Evolutionary conservation across 192 early-diverging fungal species (phyloP), one percentile per base, ranked within the genome.

Genomic region (Rhizophagus sp.): DNA sequence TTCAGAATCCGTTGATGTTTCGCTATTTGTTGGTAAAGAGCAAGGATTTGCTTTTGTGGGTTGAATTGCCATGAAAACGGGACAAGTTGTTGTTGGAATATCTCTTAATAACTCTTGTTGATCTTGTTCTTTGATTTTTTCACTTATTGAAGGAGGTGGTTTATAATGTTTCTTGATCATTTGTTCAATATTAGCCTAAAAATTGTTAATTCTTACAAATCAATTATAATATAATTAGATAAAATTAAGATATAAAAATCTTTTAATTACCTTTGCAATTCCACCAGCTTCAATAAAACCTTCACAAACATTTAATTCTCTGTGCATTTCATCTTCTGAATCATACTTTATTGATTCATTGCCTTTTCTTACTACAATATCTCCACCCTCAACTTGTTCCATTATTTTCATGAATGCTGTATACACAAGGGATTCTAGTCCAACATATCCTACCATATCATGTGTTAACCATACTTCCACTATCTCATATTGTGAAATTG

Each of bases 51-150:
- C 84, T 82, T 83, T 81, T 75, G 80, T 82, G 11, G 90, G 88
- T 71, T 91, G 90, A 70, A 91, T 88, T 2, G 87, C 84, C 86
- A 91, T 87, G 70, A 89, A 91, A 10, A 91, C 86, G n/a, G 90
- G 90, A 69, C 88, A 88, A 22, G 73, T 85, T 9, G 86, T 86
- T 15, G 87, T 82, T 50, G 86, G 79, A 11, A 79, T 78, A 13
- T 83, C 82, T 11, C 78, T 80, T 11, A 41, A 24, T 39, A 80
- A 41, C 27, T 44, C 62, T 49, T 49, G 24, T 75, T n/a, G 33
- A 36, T 75, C 57, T n/a, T 62, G 25, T 63, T 75, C 73, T 57
- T 62, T 41, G 17, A 34, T 75, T 30, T 84, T 62, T 72, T 75
- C 74, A 79, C 10, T 34, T 75, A 76, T 69, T 79, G 82, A 69